Base-by-base conservation (phyloP, 352 stramenopile genomes). In the Globisporangium carolinianum region DNA sequence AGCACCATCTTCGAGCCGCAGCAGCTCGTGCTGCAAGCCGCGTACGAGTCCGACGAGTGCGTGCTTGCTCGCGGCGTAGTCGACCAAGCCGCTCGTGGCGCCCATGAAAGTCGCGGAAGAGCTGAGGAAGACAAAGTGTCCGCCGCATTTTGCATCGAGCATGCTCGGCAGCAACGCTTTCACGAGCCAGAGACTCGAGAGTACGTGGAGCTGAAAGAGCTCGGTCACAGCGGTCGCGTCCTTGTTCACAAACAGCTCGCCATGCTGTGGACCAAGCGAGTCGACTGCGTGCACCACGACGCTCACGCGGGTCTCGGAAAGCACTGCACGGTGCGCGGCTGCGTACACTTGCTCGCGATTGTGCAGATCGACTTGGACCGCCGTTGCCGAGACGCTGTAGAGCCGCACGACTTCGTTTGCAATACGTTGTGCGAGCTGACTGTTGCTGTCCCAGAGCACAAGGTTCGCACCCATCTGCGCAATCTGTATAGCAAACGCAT, bases 61-160 rank as follows among this genome's bases (percentile, higher is more conserved):
- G 18, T 46, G 58, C 41, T 65, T 65, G 41, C 60, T 62, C 32
- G 60, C 48, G 5, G 54, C 60, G 36, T 65, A 65, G 60, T 65
- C 60, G 12, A 56, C 52, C 9, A 65, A 35, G 18, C 54, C 54
- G 38, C 41, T 51, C 0, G 46, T 54, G 2, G 32, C 38, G 8
- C 54, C 54, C 47, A 61, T 50, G n/a, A 62, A 24, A 12, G 54
- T 57, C 9, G 43, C 37, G 2, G 54, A 58, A 32, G 60, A 65
- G 55, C 60, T 65, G 41, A 65, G 7, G 24, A 65, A 62, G 41
- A 62, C 54, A 52, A 65, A 65, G 15, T 62, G 60, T 1, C 60
- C 60, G 12, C 55, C 60, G 18, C 47, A 32, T 24, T 62, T 57
- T 24, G 14, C 14, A 9, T 62, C 54, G 6, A 65, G 18, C 32